phyloP scores from a whole-genome alignment of 495 filamentous ascomycete species.

The Symbiotaphrina buchneri region DNA sequence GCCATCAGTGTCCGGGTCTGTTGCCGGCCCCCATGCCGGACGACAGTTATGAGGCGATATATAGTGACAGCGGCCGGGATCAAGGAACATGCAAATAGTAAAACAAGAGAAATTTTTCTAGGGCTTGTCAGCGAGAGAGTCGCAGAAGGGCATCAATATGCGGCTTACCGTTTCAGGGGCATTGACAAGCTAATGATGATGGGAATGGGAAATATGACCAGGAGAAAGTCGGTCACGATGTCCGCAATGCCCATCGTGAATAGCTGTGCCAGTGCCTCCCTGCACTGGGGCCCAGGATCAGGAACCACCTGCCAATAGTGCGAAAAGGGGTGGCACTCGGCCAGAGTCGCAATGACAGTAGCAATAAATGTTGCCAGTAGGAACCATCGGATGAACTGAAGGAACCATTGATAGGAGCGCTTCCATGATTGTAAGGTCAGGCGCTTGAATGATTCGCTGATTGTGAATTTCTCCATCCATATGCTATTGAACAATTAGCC shows the following conservation, averaged over 20 bases:
- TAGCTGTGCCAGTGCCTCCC: conserved; percentile 64
- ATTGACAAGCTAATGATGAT: conserved; percentile 58
- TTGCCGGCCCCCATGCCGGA: conserved; percentile 36
- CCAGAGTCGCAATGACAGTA: conserved; percentile 56
- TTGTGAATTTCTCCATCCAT: conserved; percentile 78
- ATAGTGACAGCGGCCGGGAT: conserved; percentile 50
- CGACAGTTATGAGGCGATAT: conserved; percentile 54
- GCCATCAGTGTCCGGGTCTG: conserved; percentile 57
- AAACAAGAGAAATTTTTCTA: conserved; percentile 37
- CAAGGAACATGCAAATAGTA: conserved; percentile 66
- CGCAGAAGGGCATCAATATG: neutral
- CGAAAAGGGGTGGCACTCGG: conserved; percentile 64
- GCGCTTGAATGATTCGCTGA: conserved; percentile 76
- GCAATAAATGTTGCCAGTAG: conserved; percentile 55
- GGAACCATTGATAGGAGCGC: conserved; percentile 36
- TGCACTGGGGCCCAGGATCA: conserved; percentile 67
- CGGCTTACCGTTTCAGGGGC: conserved; percentile 27
- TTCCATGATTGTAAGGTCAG: conserved; percentile 50
- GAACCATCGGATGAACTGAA: conserved; percentile 49
- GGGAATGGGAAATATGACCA: conserved; percentile 73
- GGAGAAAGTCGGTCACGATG: conserved; percentile 66
- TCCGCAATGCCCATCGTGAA: conserved; percentile 74
- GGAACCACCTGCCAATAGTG: conserved; percentile 87
- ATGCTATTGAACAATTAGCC: conserved; percentile 28
- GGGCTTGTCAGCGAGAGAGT: conserved; percentile 1